Conservation (phyloP, 306 rosid species). For the barrel medic (Medicago truncatula) region MtrunA17r5.0-ANR NC_053048.1:54421001-54421500, state of each 20-base stretch:
- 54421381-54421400: constrained; percentile 72
- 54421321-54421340: constrained; percentile 83
- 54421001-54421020: constrained; percentile 77
- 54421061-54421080: constrained; percentile 90
- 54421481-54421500: constrained; percentile 68
- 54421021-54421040: constrained; percentile 80
- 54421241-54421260: constrained; percentile 65
- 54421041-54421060: constrained; percentile 93
- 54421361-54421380: constrained; percentile 99
- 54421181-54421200: constrained; percentile 77
- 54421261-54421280: constrained; percentile 81
- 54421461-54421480: constrained; percentile 69
- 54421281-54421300: constrained; percentile 89
- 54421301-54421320: constrained; percentile 93
- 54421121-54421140: constrained; percentile 76
- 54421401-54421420: constrained; percentile 94
- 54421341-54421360: constrained; percentile 84
- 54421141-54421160: constrained; percentile 85
- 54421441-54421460: constrained; percentile 67
- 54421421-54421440: constrained; percentile 71
- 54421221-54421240: constrained; percentile 70
- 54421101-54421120: constrained; percentile 55
- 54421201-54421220: constrained; percentile 88
- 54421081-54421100: constrained; percentile 64
- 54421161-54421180: constrained; percentile 71